A percentile compares a stretch with the other conserved stretches of the same genome.
phyloP scores from a whole-genome alignment of 2,329 filamentous ascomycete genomes.

The Huntiella abstrusa region DNA sequence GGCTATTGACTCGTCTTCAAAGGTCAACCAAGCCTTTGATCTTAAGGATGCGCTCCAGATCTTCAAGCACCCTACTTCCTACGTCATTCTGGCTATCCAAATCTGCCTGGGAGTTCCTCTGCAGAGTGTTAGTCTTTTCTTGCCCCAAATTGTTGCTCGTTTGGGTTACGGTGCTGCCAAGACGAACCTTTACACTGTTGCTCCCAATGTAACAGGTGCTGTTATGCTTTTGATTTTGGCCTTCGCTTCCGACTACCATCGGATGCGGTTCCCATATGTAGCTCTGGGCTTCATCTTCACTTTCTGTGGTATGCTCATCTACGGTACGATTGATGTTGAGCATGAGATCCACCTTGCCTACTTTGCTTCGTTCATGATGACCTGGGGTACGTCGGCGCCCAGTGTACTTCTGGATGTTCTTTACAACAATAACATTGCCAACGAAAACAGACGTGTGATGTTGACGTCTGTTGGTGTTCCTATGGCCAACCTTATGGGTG shows the following conservation, averaged over 20 bases:
- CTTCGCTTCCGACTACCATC: conserved; percentile 46
- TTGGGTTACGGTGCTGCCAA: conserved; percentile 30
- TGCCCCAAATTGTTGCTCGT: conserved; percentile 35
- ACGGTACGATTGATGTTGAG: conserved; percentile 48
- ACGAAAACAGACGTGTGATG: conserved; percentile 52
- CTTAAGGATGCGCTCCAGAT: conserved; percentile 31
- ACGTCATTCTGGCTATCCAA: conserved; percentile 32
- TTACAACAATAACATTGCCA: conserved; percentile 72
- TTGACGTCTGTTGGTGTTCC: conserved; percentile 57
- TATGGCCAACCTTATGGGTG: conserved; percentile 57
- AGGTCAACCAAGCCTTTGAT: conserved; percentile 33
- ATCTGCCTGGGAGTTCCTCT: conserved; percentile 41
- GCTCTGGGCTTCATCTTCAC: conserved; percentile 55
- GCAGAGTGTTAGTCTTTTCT: conserved; percentile 33
- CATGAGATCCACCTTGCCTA: conserved; percentile 47
- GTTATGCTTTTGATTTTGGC: conserved; percentile 54
- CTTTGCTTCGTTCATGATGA: conserved; percentile 67
- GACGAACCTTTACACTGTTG: conserved; percentile 68
- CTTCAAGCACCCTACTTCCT: conserved; percentile 30
- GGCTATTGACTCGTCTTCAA: conserved; percentile 52
- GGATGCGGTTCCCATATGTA: conserved; percentile 57
- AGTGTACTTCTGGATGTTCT: conserved; percentile 45
- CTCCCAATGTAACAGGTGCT: conserved; percentile 58
- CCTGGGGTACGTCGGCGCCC: conserved; percentile 58
- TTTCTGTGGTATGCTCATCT: conserved; percentile 63